Base-by-base conservation (phyloP, 257 asterid genomes). In the Marsdenia floribunda region DNA sequence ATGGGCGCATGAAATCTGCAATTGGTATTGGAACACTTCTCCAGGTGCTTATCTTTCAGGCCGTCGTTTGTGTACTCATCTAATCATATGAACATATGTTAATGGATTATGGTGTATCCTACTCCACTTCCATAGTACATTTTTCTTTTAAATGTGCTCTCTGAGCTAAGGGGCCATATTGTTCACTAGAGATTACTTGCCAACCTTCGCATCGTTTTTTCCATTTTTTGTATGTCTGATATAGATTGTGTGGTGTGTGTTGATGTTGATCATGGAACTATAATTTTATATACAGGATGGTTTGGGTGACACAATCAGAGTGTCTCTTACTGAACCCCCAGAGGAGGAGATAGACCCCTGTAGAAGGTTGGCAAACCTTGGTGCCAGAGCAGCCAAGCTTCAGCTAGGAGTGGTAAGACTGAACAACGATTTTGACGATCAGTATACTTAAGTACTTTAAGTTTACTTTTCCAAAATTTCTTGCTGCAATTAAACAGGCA, bases 1-100 rank as follows among this genome's bases (percentile, higher is more conserved):
- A 95, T 83, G 99, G 99, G 68, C 86, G 98, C 75, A 95, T 95
- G 99, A 95, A 95, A 89, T 92, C 98, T 77, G 99, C 99, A 11
- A 95, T 92, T 59, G 98, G 99, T 58, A 95, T 95, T 33, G 99
- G 99, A 75, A 95, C 99, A 73, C 97, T 95, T 81, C 97, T 95
- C 65, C 93, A 82, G 93, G 99, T 92, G 88, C 68, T 40, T 47
- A 75, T 67, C 73, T 73, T 73, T 61, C 33, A 7, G 42, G 35
- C 65, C 78, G 29, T 78, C 5, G 55, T 37, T 35, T 38, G 26
- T 10, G 10, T 42, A 47, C 49, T 38, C 50, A 63, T 71, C 55
- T 37, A 18, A 54, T 72, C 68, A 37, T 29, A 11, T 42, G 21
- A 67, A 44, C 68, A 29, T 49, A 6, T 59, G 54, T 26, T 50